Conservation (phyloP, 768 basidiomycete species). For the Boletus rex-veris region DNA sequence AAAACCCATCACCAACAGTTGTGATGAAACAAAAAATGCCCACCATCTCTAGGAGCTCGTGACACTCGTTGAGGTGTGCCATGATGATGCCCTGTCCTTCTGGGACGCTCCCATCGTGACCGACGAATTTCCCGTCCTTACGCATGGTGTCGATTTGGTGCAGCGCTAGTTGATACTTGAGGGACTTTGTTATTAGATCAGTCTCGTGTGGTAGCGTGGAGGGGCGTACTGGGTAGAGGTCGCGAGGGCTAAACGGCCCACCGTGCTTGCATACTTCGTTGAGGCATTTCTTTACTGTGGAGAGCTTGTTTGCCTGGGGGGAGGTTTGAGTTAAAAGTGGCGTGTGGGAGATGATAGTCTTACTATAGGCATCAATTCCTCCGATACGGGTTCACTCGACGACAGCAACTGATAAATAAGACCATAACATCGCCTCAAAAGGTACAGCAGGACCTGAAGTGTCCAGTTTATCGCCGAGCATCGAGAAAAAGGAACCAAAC, state of each 20-base stretch:
- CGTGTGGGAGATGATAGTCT: conserved; percentile 20
- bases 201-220: not conserved
- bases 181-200: conserved; percentile 1
- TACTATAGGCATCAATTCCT: conserved; percentile 96
- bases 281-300: conserved; percentile 94
- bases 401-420: conserved; percentile 91
- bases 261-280: conserved; percentile 96
- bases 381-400: conserved; percentile 94
- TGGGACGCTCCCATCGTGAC: conserved; percentile 82
- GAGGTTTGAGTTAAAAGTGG: not conserved
- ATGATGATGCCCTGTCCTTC: conserved; percentile 97
- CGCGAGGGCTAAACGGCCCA: conserved; percentile 86
- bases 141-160: conserved; percentile 94
- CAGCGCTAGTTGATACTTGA: conserved; percentile 86
- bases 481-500: not conserved
- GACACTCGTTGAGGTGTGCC: conserved; percentile 94
- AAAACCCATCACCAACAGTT: too few relatives aligned
- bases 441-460: conserved; percentile 81
- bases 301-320: conserved; percentile 86
- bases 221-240: conserved; percentile 82
- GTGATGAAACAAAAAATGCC: not conserved
- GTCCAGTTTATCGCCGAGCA: not conserved
- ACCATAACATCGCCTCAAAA: conserved; percentile 92
- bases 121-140: conserved; percentile 90
- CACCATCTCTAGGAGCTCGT: conserved; percentile 94